Conservation (phyloP, 176 grass and related monocot species). For the Bonia amplexicaulis region DNA sequence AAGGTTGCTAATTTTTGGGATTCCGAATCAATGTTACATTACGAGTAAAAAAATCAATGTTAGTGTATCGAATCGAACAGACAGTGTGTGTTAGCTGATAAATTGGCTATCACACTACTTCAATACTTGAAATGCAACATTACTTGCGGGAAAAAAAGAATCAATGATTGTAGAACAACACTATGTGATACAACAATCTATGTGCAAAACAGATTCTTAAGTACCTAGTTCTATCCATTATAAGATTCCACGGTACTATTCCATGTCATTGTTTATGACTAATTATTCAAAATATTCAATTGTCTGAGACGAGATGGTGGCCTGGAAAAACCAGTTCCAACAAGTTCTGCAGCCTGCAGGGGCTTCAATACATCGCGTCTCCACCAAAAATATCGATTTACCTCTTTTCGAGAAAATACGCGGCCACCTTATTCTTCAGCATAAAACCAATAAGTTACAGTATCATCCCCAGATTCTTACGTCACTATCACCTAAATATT, state of each 20-base stretch:
- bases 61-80: no score
- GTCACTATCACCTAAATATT: conserved; percentile 23
- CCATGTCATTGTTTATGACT: neutral
- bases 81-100: no score
- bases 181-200: neutral
- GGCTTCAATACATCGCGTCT: conserved; percentile 42
- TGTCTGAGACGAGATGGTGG: conserved; percentile 27
- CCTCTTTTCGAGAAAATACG: conserved; percentile 34
- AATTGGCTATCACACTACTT: neutral
- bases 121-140: neutral
- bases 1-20: neutral
- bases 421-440: conserved; percentile 38
- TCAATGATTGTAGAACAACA: neutral
- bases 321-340: conserved; percentile 44
- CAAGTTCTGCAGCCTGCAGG: conserved; percentile 43
- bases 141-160: neutral
- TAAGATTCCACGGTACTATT: neutral
- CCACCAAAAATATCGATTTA: conserved; percentile 48
- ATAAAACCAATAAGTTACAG: conserved; percentile 39
- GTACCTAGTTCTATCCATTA: neutral
- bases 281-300: neutral
- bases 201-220: neutral
- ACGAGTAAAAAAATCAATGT: neutral
- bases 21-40: neutral
- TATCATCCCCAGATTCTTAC: conserved; percentile 29